Percentiles rank a stretch among this genome's conserved stretches.
Conservation (phyloP, 305 asterid species). For the Fraxinus angustifolia region DNA sequence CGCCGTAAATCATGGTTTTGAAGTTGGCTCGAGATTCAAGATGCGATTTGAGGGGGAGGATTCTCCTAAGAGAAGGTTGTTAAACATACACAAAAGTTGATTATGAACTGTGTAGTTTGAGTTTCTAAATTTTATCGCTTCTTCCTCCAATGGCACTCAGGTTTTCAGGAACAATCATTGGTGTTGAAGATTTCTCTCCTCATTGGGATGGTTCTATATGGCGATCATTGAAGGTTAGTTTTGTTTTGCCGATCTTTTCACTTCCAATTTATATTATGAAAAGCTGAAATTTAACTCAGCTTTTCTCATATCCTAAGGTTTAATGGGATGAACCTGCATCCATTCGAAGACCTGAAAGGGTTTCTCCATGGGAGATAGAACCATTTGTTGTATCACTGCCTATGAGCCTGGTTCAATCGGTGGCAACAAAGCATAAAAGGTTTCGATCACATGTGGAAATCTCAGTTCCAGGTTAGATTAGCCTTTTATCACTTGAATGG, state of each 20-base stretch:
- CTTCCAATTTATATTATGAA: not conserved
- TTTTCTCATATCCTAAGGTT: conserved; percentile 44
- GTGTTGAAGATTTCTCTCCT: conserved; percentile 68
- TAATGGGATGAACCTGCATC: conserved; percentile 95
- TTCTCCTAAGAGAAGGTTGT: conserved; percentile 90
- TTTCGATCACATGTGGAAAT: conserved; percentile 50
- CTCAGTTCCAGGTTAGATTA: conserved; percentile 49
- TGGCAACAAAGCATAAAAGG: conserved; percentile 57
- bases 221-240: conserved; percentile 83
- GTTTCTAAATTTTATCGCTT: conserved; percentile 3
- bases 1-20: conserved; percentile 59
- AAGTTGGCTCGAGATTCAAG: conserved; percentile 87
- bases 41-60: conserved; percentile 95
- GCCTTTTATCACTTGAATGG: not conserved
- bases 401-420: conserved; percentile 43
- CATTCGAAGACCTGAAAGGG: conserved; percentile 73
- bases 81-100: conserved; percentile 5
- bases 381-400: conserved; percentile 69
- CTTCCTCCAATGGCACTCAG: conserved; percentile 32
- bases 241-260: conserved; percentile 2
- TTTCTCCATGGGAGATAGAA: conserved; percentile 98
- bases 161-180: conserved; percentile 86
- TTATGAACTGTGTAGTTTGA: not conserved
- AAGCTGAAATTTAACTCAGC: not conserved
- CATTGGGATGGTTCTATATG: conserved; percentile 78